Conservation (phyloP, 805 yeast species). For the Yarrowia hollandica region DNA sequence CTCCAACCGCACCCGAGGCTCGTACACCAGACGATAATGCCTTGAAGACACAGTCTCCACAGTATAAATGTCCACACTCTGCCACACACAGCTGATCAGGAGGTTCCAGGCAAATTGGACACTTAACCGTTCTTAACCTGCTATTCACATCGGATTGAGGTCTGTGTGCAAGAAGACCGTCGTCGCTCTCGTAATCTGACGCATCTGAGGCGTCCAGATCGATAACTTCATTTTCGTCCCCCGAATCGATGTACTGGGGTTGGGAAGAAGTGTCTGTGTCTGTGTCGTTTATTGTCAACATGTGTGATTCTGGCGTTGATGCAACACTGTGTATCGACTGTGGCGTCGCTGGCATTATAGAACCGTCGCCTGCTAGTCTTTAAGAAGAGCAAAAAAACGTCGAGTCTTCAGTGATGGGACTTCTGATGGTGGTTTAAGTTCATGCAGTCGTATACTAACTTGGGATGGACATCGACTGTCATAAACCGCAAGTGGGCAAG, state of each 20-base stretch:
- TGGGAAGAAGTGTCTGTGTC: neutral
- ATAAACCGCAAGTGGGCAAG: too few relatives aligned
- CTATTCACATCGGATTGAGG: neutral
- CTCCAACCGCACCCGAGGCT: slow-evolving; percentile 38
- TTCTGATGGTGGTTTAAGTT: too few relatives aligned
- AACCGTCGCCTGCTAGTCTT: too few relatives aligned
- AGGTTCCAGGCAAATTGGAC: slow-evolving; percentile 43
- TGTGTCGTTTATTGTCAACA: neutral
- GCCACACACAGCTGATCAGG: slow-evolving; percentile 41
- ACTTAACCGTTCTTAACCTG: slow-evolving; percentile 33
- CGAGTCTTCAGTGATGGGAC: too few relatives aligned
- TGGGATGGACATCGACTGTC: too few relatives aligned
- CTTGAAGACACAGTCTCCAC: slow-evolving; percentile 41
- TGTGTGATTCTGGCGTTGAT: neutral
- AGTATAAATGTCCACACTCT: slow-evolving; percentile 44
- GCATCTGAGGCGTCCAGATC: slow-evolving; percentile 6
- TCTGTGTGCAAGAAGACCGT: too few relatives aligned
- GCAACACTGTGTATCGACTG: neutral
- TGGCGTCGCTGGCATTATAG: neutral
- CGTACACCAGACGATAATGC: slow-evolving; percentile 38
- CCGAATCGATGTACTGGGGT: neutral
- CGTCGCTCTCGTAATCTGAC: slow-evolving; percentile 8
- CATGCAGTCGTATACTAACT: too few relatives aligned
- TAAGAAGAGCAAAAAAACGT: too few relatives aligned
- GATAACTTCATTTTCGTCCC: slow-evolving; percentile 30